Conservation (phyloP, 805 yeast genomes). For the Candida quercuum region DNA sequence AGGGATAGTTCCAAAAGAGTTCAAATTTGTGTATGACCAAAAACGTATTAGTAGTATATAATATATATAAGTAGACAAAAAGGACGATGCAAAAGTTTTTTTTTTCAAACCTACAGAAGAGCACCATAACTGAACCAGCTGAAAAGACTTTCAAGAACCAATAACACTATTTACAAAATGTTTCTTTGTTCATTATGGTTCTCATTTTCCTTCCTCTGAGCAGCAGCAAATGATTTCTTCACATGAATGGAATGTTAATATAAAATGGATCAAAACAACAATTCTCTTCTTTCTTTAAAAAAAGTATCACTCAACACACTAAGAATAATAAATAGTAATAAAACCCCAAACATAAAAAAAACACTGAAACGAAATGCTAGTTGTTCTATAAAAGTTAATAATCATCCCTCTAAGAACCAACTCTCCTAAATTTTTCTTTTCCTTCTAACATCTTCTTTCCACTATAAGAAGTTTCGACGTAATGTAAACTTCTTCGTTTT, state of each 20-base stretch:
- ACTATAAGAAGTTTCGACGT: no score
- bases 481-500: no score
- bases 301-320: conserved; percentile 1
- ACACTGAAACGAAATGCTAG: not conserved
- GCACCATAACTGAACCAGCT: not conserved
- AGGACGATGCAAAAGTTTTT: not conserved
- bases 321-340: not conserved
- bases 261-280: not conserved
- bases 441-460: not conserved
- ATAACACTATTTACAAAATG: not conserved
- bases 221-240: no score
- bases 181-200: not conserved
- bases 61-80: conserved; percentile 1
- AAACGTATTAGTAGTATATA: not conserved
- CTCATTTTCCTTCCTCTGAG: not conserved
- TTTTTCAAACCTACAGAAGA: not conserved
- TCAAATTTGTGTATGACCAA: not conserved
- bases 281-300: not conserved
- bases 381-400: not conserved
- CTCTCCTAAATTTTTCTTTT: not conserved
- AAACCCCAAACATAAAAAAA: not conserved
- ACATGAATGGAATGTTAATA: not conserved
- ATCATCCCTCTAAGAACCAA: not conserved
- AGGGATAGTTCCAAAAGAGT: not conserved
- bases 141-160: not conserved